Conservation (phyloP, 2,329 filamentous ascomycete genomes). For the Hymenoscyphus salicellus region DNA sequence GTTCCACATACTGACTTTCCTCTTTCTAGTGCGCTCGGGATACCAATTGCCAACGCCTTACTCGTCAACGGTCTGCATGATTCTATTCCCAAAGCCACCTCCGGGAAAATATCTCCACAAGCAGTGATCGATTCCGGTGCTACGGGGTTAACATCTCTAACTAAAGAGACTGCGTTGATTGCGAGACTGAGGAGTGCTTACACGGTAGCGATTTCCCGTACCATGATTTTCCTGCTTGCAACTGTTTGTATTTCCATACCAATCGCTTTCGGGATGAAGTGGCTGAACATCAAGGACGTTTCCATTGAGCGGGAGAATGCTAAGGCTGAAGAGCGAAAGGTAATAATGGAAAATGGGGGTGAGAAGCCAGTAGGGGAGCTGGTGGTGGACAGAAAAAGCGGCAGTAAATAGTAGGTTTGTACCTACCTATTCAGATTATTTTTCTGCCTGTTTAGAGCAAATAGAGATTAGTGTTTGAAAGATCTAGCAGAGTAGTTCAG, state of each 20-base stretch:
- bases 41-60: neutral
- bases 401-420: too few relatives aligned
- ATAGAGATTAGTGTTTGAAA: too few relatives aligned
- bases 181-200: neutral
- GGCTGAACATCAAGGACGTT: neutral
- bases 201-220: neutral
- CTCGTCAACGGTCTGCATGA: neutral
- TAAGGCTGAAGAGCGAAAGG: neutral
- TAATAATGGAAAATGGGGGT: neutral
- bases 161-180: neutral
- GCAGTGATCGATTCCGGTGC: neutral
- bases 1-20: neutral
- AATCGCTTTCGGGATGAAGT: neutral
- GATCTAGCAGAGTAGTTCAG: too few relatives aligned
- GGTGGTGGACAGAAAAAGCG: too few relatives aligned
- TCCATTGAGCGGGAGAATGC: neutral
- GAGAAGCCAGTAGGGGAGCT: neutral
- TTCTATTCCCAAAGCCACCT: neutral
- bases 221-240: constrained; percentile 1
- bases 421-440: too few relatives aligned
- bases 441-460: too few relatives aligned
- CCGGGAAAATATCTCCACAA: neutral
- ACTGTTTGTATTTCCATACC: neutral
- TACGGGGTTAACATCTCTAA: neutral
- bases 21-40: neutral